Evolutionary conservation across 108 stramenopile genomes (phyloP).

Genomic region (Stephanodiscus triporus): DNA sequence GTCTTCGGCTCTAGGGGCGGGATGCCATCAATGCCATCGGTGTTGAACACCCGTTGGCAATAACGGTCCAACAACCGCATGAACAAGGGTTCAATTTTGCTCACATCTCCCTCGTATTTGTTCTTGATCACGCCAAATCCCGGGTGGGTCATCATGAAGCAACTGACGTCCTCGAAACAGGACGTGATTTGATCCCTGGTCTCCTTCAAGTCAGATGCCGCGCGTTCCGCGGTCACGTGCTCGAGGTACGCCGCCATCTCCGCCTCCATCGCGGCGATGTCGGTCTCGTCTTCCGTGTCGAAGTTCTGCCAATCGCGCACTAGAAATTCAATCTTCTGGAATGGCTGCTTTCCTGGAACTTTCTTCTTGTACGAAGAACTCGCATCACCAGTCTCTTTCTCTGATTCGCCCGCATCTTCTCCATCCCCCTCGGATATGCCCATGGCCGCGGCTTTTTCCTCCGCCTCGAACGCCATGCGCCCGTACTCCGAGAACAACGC

Average conservation of each 20-base stretch:
- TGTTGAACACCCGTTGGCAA: conserved; percentile 87
- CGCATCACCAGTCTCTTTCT: conserved; percentile 9
- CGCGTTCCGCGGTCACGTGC: conserved; percentile 78
- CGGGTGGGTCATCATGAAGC: conserved; percentile 96
- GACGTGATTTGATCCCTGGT: conserved; percentile 92
- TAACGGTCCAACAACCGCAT: conserved; percentile 86
- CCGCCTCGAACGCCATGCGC: conserved; percentile 82
- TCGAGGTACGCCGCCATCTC: conserved; percentile 89
- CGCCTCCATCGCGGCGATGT: conserved; percentile 78
- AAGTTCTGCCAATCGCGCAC: conserved; percentile 99
- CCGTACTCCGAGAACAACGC: conserved; percentile 99
- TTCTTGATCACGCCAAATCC: conserved; percentile 95
- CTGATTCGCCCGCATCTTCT: conserved; percentile 5
- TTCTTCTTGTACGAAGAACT: conserved; percentile 11
- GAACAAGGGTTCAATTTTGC: conserved; percentile 84
- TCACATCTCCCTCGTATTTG: conserved; percentile 89
- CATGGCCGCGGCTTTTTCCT: conserved; percentile 54
- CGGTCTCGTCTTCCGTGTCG: conserved; percentile 75
- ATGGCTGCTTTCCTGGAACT: conserved; percentile 64
- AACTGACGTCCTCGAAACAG: conserved; percentile 92
- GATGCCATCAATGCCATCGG: conserved; percentile 49
- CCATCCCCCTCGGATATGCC: conserved; percentile 30
- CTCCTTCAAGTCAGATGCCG: conserved; percentile 89
- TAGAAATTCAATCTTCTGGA: conserved; percentile 96
- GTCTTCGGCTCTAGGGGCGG: conserved; percentile 77